phyloP scores from a whole-genome alignment of 768 basidiomycete species.

The Infundibulicybe gibba region DNA sequence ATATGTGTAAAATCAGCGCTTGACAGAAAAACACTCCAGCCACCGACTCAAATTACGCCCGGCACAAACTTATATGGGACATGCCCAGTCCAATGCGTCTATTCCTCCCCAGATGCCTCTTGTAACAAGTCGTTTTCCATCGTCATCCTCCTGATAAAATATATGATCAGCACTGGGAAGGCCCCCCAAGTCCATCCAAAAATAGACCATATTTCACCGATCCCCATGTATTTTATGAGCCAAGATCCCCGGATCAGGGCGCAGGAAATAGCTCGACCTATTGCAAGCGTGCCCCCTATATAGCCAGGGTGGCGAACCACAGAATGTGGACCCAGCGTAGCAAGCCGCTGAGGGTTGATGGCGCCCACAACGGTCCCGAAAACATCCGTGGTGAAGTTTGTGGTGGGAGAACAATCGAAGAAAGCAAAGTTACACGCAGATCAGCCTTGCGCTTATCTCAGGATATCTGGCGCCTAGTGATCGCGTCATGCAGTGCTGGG shows the following conservation, averaged over 20 bases:
- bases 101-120: constrained; percentile 26
- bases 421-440: too few species aligned
- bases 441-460: too few species aligned
- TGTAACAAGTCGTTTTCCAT: constrained; percentile 25
- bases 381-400: too few species aligned
- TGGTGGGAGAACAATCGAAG: too few species aligned
- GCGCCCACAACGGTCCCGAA: too few species aligned
- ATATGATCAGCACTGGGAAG: background rate
- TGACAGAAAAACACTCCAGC: too few species aligned
- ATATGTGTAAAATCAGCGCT: too few species aligned
- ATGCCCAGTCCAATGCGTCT: constrained; percentile 21
- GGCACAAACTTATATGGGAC: constrained; percentile 26
- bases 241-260: constrained; percentile 7
- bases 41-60: constrained; percentile 20
- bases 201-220: constrained; percentile 6
- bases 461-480: too few species aligned
- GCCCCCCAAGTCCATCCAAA: background rate
- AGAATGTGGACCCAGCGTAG: too few species aligned
- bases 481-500: too few species aligned
- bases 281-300: constrained; percentile 10
- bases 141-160: constrained; percentile 10
- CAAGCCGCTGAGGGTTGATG: too few species aligned
- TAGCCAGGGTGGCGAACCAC: too few species aligned
- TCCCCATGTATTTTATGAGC: constrained; percentile 8
- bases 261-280: constrained; percentile 7